Percentiles rank a stretch among this genome's conserved stretches.
phyloP scores from a whole-genome alignment of 2,329 filamentous ascomycete species.

The Colletotrichum coccodes region DNA sequence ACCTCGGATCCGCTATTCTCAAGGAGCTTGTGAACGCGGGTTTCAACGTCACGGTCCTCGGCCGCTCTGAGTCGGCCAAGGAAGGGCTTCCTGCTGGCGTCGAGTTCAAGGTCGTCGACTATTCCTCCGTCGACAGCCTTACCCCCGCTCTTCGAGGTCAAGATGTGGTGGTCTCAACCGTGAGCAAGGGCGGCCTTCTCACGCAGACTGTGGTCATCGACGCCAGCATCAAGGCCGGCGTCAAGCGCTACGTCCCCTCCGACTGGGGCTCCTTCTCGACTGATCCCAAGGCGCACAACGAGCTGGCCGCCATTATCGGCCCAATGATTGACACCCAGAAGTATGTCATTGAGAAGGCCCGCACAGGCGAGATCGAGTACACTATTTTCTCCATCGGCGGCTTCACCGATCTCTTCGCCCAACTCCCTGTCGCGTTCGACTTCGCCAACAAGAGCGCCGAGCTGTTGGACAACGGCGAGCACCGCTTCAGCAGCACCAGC shows the following conservation, averaged over 20 bases:
- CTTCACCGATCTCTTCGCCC: constrained; percentile 69
- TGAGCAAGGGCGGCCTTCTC: constrained; percentile 48
- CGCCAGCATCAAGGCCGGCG: constrained; percentile 66
- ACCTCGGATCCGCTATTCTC: constrained; percentile 50
- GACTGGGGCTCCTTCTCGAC: constrained; percentile 58
- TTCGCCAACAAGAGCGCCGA: constrained; percentile 41
- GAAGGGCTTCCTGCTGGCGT: constrained; percentile 11
- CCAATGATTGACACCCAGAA: constrained; percentile 57
- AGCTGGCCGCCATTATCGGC: constrained; percentile 59
- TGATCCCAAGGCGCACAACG: constrained; percentile 33
- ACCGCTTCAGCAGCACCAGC: constrained; percentile 57
- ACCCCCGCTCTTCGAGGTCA: constrained; percentile 61
- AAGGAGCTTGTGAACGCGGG: constrained; percentile 47
- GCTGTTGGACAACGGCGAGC: constrained; percentile 60
- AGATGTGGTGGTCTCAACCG: constrained; percentile 66
- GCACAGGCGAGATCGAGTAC: constrained; percentile 59
- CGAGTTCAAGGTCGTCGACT: constrained; percentile 9
- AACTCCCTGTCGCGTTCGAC: constrained; percentile 29
- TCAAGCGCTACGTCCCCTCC: constrained; percentile 70
- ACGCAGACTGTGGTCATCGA: constrained; percentile 62
- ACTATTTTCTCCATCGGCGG: constrained; percentile 61
- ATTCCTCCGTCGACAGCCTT: constrained; percentile 45
- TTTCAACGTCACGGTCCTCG: constrained; percentile 65
- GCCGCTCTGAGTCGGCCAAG: constrained; percentile 48
- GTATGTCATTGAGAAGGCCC: constrained; percentile 51